Percentiles rank a stretch among this genome's conserved stretches.
Evolutionary conservation across 1,139 yeast species (phyloP).

Genomic region (Lodderomyces beijingensis): DNA sequence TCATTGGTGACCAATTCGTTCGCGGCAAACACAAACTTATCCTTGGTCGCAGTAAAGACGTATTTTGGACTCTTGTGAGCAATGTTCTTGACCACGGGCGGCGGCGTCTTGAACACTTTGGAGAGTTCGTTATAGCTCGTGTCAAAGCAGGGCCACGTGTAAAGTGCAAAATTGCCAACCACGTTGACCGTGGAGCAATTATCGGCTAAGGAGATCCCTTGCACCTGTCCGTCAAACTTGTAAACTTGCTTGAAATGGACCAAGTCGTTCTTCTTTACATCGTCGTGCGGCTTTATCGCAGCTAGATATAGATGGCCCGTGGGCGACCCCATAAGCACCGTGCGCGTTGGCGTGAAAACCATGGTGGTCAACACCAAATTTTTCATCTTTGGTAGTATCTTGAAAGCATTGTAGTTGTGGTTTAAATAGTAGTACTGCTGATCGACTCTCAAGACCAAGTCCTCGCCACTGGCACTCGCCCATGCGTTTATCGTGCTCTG

Average conservation of each 20-base stretch:
- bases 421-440: constrained; percentile 26
- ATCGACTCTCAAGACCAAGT: constrained; percentile 29
- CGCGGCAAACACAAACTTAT: constrained; percentile 10
- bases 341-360: constrained; percentile 22
- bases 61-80: constrained; percentile 2
- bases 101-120: constrained; percentile 24
- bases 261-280: constrained; percentile 33
- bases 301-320: constrained; percentile 30
- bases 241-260: constrained; percentile 27
- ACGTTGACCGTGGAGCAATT: constrained; percentile 23
- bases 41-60: constrained; percentile 5
- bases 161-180: constrained; percentile 16
- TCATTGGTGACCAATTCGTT: constrained; percentile 24
- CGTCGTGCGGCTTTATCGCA: constrained; percentile 24
- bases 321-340: constrained; percentile 24
- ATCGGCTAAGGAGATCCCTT: constrained; percentile 22
- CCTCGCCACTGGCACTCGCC: constrained; percentile 38
- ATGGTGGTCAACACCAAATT: constrained; percentile 23
- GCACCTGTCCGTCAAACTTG: constrained; percentile 12
- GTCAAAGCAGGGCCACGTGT: constrained; percentile 37
- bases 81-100: constrained; percentile 13
- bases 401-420: constrained; percentile 28
- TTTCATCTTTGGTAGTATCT: constrained; percentile 30
- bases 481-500: constrained; percentile 24
- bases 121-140: constrained; percentile 24